Percentiles rank a stretch among this genome's conserved stretches.
Conservation (phyloP, 2,329 filamentous ascomycete genomes). For the Fusarium lateritium region DNA sequence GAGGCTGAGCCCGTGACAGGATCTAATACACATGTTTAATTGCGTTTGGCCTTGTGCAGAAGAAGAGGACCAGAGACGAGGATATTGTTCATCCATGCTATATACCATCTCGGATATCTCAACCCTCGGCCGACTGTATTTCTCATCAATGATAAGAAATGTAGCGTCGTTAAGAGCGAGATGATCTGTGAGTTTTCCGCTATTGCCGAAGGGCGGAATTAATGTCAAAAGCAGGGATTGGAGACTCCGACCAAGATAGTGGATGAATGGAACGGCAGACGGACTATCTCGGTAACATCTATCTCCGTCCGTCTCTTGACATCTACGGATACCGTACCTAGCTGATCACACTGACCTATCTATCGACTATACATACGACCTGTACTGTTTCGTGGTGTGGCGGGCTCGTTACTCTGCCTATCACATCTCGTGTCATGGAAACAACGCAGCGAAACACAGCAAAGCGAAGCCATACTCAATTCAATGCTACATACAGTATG, state of each 20-base stretch:
- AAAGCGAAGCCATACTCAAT: slow-evolving; percentile 14
- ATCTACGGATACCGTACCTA: neutral
- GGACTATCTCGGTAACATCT: slow-evolving; percentile 12
- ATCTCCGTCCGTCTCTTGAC: neutral
- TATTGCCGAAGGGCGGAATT: neutral
- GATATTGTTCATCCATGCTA: neutral
- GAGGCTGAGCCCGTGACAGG: slow-evolving; percentile 38
- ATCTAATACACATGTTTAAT: slow-evolving; percentile 36
- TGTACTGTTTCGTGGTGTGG: slow-evolving; percentile 4
- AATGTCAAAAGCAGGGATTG: slow-evolving; percentile 1
- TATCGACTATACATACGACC: slow-evolving; percentile 1
- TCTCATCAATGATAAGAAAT: neutral
- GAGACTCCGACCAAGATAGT: neutral
- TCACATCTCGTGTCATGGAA: slow-evolving; percentile 17
- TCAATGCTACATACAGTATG: neutral
- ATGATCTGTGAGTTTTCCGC: neutral
- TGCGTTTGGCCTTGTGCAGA: slow-evolving; percentile 17
- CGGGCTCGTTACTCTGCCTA: slow-evolving; percentile 1
- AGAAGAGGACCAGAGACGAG: neutral
- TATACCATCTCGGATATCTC: slow-evolving; percentile 9
- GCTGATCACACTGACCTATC: neutral
- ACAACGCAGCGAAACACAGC: slow-evolving; percentile 7
- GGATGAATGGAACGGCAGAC: slow-evolving; percentile 7
- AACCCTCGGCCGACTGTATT: neutral
- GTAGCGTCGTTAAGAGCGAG: neutral